Evolutionary conservation across 192 early-diverging fungal genomes (phyloP), one percentile per base, ranked within the genome.

Genomic region (Gigaspora rosea): DNA sequence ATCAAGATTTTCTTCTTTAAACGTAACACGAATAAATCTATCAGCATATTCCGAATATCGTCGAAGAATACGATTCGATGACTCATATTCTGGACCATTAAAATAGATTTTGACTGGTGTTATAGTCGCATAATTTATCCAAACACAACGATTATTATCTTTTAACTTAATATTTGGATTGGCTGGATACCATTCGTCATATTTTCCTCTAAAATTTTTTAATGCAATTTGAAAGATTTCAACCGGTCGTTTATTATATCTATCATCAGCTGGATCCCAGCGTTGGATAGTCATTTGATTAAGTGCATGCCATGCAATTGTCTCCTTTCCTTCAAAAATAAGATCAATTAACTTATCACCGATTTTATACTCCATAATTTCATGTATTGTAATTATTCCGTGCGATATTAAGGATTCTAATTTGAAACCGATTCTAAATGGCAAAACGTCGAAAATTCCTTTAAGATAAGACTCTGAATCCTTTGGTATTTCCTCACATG

Each of bases 51-150:
- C 58, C 9, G 66, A 65, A 78, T 84, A 91, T 36, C 89, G 80
- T 12, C 93, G 88, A 2, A 93, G 72, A 33, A 94, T 85, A n/a
- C 94, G 87, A 76, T 95, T 95, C 18, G 89, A 85, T 4, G 87
- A 83, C 64, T 95, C 93, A n/a, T 90, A 79, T 1, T 84, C 82
- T 0, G 89, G 90, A 1, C 89, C 87, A 11, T 86, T 83, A 41
- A 90, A 80, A 79, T 91, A 90, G 4, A 92, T 79, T 16, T 83
- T 85, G 2, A 91, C 90, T 0, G 93, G 93, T 0, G 93, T 93
- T 8, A 94, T 81, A 2, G 57, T 62, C 2, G 73, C 73, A 50
- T 75, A 58, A 33, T 75, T 62, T 11, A 75, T 12, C 61, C 56
- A 75, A 4, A 20, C 73, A 20, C 49, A 75, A 16, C 59, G 27